Evolutionary conservation across 2,329 filamentous ascomycete species (phyloP).

Genomic region (Colletotrichum sp.): DNA sequence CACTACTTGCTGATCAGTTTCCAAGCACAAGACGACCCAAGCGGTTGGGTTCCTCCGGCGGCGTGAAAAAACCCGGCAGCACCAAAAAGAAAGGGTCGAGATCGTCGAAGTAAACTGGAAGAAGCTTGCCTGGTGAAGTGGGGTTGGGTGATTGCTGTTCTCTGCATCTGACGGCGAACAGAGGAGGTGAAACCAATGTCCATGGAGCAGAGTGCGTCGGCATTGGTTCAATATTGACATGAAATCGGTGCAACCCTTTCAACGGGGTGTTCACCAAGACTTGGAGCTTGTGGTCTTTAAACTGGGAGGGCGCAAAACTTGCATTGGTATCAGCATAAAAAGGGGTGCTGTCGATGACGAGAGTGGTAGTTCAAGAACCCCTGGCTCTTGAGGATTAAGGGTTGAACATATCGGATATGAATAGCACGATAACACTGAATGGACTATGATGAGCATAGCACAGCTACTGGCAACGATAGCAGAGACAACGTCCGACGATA

Average conservation of each 20-base stretch:
- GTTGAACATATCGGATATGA: not conserved
- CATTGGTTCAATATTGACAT: not conserved
- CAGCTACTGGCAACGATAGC: not conserved
- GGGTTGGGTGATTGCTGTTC: not conserved
- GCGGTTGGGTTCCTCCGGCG: not conserved
- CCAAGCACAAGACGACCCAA: not conserved
- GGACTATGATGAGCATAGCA: not conserved
- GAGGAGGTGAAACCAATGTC: not conserved
- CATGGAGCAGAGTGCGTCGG: not conserved
- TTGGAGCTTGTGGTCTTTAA: not conserved
- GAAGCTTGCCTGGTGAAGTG: not conserved
- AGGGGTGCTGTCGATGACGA: not conserved
- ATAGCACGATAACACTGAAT: not conserved
- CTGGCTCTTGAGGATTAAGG: not conserved
- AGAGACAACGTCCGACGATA: not conserved
- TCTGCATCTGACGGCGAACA: not conserved
- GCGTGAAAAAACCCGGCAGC: not conserved
- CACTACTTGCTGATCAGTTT: not conserved
- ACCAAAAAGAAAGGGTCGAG: not conserved
- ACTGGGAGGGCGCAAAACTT: not conserved
- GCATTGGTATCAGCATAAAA: not conserved
- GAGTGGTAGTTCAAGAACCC: not conserved
- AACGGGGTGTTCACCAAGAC: not conserved
- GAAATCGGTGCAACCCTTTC: not conserved
- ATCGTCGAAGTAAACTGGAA: not conserved